Evolutionary conservation across 73 alveolate species (phyloP).

Genomic region (Paramecium sonneborni): DNA sequence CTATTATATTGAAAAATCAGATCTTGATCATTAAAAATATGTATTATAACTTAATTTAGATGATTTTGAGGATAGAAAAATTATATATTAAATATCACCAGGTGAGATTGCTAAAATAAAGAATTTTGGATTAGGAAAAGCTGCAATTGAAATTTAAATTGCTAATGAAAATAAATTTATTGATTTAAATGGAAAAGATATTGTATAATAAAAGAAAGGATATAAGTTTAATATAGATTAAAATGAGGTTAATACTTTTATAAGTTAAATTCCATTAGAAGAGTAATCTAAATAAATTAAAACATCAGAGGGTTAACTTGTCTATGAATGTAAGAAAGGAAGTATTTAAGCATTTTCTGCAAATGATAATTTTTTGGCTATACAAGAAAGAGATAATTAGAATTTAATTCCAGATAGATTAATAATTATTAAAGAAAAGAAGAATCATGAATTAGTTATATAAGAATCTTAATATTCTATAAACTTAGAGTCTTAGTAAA

Average conservation of each 20-base stretch:
- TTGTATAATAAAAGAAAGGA: neutral
- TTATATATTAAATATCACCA: neutral
- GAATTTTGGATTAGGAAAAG: neutral
- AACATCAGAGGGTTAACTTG: neutral
- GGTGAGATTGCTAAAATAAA: neutral
- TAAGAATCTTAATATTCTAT: conserved; percentile 6
- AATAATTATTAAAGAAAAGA: conserved; percentile 8
- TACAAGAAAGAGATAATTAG: neutral
- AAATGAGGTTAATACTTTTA: neutral
- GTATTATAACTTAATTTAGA: neutral
- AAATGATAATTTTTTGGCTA: neutral
- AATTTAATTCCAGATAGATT: neutral
- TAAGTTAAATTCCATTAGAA: neutral
- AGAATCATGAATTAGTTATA: neutral
- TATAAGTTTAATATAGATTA: neutral
- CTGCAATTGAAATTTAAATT: neutral
- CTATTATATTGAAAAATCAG: neutral
- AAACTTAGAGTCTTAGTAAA: neutral
- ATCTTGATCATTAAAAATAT: neutral
- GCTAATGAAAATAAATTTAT: neutral
- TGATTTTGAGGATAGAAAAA: neutral
- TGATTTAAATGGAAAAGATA: neutral
- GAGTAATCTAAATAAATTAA: neutral
- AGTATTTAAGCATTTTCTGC: neutral
- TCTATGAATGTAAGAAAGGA: neutral